phyloP scores from a whole-genome alignment of 352 stramenopile genomes.

The Phytophthora niederhauseri region DNA sequence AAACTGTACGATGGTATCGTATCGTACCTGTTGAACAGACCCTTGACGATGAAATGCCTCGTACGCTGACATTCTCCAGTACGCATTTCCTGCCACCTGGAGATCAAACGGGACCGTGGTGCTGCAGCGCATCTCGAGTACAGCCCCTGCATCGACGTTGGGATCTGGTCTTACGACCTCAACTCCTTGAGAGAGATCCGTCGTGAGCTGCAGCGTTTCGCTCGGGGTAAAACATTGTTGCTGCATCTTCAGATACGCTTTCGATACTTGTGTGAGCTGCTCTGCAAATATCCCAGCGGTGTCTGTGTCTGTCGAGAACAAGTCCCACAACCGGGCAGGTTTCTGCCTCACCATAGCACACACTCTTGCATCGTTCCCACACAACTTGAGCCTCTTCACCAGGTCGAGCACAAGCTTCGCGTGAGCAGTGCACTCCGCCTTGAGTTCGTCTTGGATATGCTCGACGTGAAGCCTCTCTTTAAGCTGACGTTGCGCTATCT shows the following conservation, averaged over 20 bases:
- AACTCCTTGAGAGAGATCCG: slow-evolving; percentile 7
- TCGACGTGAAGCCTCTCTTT: slow-evolving; percentile 9
- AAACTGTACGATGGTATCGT: background rate
- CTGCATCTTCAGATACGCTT: slow-evolving; percentile 16
- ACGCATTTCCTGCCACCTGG: slow-evolving; percentile 20
- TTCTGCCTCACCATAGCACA: background rate
- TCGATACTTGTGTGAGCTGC: slow-evolving; percentile 21
- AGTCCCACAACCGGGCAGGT: background rate
- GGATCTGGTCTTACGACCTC: slow-evolving; percentile 9
- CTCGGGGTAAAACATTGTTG: background rate
- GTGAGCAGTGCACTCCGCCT: background rate
- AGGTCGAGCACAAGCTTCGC: slow-evolving; percentile 8
- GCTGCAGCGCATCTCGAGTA: slow-evolving; percentile 16
- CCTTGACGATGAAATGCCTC: slow-evolving; percentile 12
- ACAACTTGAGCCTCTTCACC: slow-evolving; percentile 13
- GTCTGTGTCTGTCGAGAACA: slow-evolving; percentile 3
- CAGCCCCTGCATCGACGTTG: background rate
- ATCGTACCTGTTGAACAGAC: background rate
- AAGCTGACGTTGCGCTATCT: slow-evolving; percentile 14
- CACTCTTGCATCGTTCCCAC: background rate
- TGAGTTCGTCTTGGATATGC: background rate
- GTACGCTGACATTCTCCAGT: slow-evolving; percentile 7
- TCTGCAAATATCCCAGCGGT: slow-evolving; percentile 19
- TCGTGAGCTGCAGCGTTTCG: background rate
- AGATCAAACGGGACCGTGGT: slow-evolving; percentile 20